Evolutionary conservation across 495 filamentous ascomycete species (phyloP).

Genomic region (Aspergillus conjunctus): DNA sequence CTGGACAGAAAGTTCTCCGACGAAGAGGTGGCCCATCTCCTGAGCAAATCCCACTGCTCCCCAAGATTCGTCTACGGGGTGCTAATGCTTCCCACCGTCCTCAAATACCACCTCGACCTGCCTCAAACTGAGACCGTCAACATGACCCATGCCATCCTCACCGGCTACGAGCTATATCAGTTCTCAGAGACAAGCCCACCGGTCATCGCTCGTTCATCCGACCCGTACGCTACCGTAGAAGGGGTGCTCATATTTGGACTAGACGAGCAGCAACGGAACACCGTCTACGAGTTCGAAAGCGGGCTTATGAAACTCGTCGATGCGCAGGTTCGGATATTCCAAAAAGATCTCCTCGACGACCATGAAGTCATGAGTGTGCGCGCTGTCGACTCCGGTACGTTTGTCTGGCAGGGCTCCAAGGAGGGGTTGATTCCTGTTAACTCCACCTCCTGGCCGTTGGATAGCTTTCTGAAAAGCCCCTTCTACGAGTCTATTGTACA

Average conservation of each 20-base stretch:
- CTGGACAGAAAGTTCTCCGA: conserved; percentile 23
- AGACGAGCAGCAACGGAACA: conserved; percentile 26
- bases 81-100: conserved; percentile 34
- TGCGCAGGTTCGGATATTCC: conserved; percentile 28
- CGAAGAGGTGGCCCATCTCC: conserved; percentile 18
- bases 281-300: conserved; percentile 30
- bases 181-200: conserved; percentile 21
- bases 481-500: conserved; percentile 28
- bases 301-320: conserved; percentile 25
- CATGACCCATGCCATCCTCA: conserved; percentile 33
- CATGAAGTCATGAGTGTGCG: conserved; percentile 15
- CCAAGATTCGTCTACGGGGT: conserved; percentile 33
- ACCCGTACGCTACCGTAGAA: conserved; percentile 25
- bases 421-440: conserved; percentile 20
- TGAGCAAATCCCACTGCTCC: conserved; percentile 20
- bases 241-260: conserved; percentile 37
- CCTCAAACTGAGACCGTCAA: conserved; percentile 22
- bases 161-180: conserved; percentile 28
- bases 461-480: conserved; percentile 24
- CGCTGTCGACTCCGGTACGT: conserved; percentile 29
- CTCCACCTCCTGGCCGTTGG: conserved; percentile 22
- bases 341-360: conserved; percentile 12
- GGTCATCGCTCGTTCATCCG: conserved; percentile 23
- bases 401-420: conserved; percentile 23
- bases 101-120: conserved; percentile 29